phyloP scores from a whole-genome alignment of 2,329 filamentous ascomycete genomes.

The Botrytis aclada region DNA sequence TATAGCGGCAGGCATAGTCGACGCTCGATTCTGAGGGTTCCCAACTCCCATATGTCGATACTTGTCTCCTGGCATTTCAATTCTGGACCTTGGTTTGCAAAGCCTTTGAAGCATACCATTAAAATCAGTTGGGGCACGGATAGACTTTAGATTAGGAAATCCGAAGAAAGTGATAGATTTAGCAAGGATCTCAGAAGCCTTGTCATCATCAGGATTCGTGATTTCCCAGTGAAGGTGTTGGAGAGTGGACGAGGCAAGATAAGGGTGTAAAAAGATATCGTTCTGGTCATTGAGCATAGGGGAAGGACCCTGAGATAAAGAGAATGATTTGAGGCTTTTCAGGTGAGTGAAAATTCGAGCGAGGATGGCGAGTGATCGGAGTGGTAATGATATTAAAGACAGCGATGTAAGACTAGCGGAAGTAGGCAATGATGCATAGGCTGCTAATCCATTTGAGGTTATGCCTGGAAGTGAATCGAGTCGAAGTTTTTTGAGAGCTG shows the following conservation, averaged over 20 bases:
- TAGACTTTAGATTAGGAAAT: constrained; percentile 58
- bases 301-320: constrained; percentile 53
- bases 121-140: constrained; percentile 67
- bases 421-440: constrained; percentile 51
- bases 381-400: constrained; percentile 53
- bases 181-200: constrained; percentile 61
- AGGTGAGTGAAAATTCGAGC: constrained; percentile 59
- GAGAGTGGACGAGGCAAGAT: constrained; percentile 55
- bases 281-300: constrained; percentile 55
- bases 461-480: constrained; percentile 56
- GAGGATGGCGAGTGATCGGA: constrained; percentile 55
- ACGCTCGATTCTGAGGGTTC: constrained; percentile 27
- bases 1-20: constrained; percentile 22
- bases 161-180: constrained; percentile 58
- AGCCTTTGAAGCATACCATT: constrained; percentile 67
- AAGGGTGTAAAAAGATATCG: constrained; percentile 62
- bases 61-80: constrained; percentile 33
- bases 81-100: constrained; percentile 47
- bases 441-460: constrained; percentile 53
- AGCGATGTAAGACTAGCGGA: constrained; percentile 48
- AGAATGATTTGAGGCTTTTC: constrained; percentile 47
- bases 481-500: constrained; percentile 52
- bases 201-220: constrained; percentile 36
- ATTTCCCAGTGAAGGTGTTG: constrained; percentile 63
- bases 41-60: constrained; percentile 30